Conservation (phyloP, 139 green algal genomes). For the Pleodorina starrii region DNA sequence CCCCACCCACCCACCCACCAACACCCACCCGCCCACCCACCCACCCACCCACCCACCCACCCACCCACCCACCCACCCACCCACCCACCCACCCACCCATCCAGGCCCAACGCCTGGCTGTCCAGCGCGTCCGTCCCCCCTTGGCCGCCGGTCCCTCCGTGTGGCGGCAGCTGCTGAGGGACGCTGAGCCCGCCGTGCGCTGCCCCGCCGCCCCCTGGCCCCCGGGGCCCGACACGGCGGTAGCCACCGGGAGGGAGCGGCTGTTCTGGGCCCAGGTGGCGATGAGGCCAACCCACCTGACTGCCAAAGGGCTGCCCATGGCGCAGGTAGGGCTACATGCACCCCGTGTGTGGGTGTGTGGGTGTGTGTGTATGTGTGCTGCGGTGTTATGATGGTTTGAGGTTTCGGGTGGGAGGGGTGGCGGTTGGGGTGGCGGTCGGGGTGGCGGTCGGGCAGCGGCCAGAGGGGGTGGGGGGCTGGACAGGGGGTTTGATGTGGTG, state of each 20-base stretch:
- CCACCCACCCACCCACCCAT: background rate
- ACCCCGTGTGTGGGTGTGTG: background rate
- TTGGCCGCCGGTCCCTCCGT: constrained; percentile 51
- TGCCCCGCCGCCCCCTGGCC: constrained; percentile 37
- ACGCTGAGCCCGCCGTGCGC: background rate
- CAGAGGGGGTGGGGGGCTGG: too few relatives aligned
- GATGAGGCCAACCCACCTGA: constrained; percentile 10
- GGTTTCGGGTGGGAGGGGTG: too few relatives aligned
- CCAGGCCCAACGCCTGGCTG: constrained; percentile 55
- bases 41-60: background rate
- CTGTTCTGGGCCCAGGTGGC: constrained; percentile 57
- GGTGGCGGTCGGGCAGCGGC: too few relatives aligned
- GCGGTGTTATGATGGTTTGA: too few relatives aligned
- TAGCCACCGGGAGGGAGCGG: constrained; percentile 53
- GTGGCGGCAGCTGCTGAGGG: constrained; percentile 30
- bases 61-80: background rate
- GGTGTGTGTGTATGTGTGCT: background rate
- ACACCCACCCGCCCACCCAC: background rate
- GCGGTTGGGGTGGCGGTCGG: too few relatives aligned
- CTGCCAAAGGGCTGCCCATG: background rate
- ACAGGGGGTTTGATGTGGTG: too few relatives aligned
- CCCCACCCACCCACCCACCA: background rate
- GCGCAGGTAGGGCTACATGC: background rate
- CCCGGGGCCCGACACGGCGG: constrained; percentile 2
- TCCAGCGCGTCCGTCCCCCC: constrained; percentile 36